These are phyloP conservation scores for Eucalyptus regnans DNA, from an alignment of 345 rosid species.

Conservation along the genomic window DNA sequence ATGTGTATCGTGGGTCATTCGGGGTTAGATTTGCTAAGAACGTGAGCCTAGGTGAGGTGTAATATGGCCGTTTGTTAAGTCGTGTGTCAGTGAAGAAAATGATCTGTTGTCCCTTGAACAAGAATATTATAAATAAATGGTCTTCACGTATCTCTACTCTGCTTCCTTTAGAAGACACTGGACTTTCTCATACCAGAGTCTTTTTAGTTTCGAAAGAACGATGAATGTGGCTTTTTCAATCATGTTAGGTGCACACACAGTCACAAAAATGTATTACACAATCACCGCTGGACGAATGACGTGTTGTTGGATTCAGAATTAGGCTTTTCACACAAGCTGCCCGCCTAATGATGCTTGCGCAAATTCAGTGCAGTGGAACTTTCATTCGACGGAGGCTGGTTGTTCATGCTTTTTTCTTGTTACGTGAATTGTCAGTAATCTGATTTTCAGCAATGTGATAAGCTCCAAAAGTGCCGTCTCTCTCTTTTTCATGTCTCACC, in stretches of 20 bases:
- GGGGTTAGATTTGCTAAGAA: background rate
- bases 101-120: background rate
- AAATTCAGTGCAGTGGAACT: background rate
- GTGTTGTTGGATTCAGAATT: background rate
- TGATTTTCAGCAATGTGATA: background rate
- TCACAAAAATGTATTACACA: background rate
- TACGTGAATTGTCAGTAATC: background rate
- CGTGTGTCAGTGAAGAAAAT: background rate
- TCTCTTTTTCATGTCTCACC: background rate
- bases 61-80: background rate
- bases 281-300: background rate
- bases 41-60: background rate
- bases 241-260: background rate
- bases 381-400: background rate
- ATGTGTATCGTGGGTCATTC: background rate
- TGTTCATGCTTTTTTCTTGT: background rate
- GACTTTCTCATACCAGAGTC: background rate
- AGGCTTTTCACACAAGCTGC: background rate
- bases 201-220: background rate
- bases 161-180: background rate
- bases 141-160: background rate
- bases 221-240: background rate
- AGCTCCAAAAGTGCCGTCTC: background rate
- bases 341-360: background rate
- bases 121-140: background rate